Base-by-base conservation (phyloP, 768 basidiomycete species). In the Pilatotrama ljubarskyi region DNA sequence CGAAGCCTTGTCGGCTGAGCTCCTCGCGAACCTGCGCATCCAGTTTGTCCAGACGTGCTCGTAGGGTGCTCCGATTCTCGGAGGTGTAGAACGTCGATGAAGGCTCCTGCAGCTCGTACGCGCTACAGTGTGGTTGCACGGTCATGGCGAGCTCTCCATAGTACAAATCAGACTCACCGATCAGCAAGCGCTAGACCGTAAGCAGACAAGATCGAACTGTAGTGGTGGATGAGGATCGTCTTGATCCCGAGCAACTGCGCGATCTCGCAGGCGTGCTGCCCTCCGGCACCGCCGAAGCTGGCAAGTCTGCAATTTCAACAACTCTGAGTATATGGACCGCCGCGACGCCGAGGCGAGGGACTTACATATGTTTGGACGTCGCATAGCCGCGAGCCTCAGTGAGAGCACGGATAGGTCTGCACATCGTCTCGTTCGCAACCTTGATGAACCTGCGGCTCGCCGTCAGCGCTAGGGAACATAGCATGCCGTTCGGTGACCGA, bases 341-440 rank as follows among this genome's bases (percentile, higher is more conserved):
- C 7, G 36, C 10, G 29, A 32, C 29, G 29, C 29, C 4, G 10
- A 10, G 10, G 29, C 29, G 10, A 32, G 29, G 29, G 10, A 32
- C 48, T 7, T n/a, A 65, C 82, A 82, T 75, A 68, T 97, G 95
- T 64, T 85, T 86, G 1, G 84, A 81, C 0, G 90, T 90, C 2
- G 91, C 88, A 72, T 92, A 84, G 24, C 95, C 95, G 43, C 91
- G 79, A 1, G 93, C 92, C 72, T 97, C 95, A 0, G 95, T 97
- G 64, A 96, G 73, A 1, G 93, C 86, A 2, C 95, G 86, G 57
- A 98, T 96, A 8, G 95, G 95, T 47, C 95, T 78, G 64, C 88
- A 90, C 95, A 98, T 98, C 0, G 93, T 95, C 77, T 98, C 95
- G 66, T 97, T 97, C 9, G 95, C 95, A 10, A 96, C 94, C 69